Evolutionary conservation across 352 stramenopile genomes (phyloP).

Genomic region (Pythium apleroticum): DNA sequence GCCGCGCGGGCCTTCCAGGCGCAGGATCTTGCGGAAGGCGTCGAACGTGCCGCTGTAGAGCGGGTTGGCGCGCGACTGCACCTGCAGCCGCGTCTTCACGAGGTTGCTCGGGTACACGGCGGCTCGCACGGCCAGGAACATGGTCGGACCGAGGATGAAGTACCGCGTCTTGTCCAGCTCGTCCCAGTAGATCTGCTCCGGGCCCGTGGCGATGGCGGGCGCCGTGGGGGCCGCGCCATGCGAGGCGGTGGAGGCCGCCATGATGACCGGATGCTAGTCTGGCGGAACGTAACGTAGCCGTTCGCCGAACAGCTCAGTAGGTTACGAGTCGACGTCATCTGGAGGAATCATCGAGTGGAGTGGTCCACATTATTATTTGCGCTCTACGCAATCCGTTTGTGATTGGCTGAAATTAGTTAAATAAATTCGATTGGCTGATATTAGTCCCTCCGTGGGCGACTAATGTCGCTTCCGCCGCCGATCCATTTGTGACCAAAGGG

Average conservation of each 20-base stretch:
- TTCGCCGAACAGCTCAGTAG: constrained; percentile 1
- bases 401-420: constrained; percentile 10
- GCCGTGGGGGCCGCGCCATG: constrained; percentile 1
- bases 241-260: background rate
- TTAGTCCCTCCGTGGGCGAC: background rate
- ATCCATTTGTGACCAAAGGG: background rate
- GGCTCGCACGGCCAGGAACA: constrained; percentile 81
- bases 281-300: background rate
- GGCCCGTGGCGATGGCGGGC: constrained; percentile 19
- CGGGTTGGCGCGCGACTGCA: constrained; percentile 68
- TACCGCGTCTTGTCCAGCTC: constrained; percentile 89
- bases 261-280: background rate
- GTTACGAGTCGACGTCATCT: constrained; percentile 13
- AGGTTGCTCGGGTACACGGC: constrained; percentile 87
- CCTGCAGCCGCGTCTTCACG: constrained; percentile 88
- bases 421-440: constrained; percentile 10
- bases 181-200: constrained; percentile 89
- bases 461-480: background rate
- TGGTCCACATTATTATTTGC: constrained; percentile 19
- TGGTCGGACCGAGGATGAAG: constrained; percentile 78
- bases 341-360: constrained; percentile 12
- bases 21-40: constrained; percentile 82
- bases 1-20: constrained; percentile 68
- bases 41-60: constrained; percentile 83
- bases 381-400: background rate